Conservation (phyloP, 169 alveolate genomes). For the Plasmodium ovale region DNA sequence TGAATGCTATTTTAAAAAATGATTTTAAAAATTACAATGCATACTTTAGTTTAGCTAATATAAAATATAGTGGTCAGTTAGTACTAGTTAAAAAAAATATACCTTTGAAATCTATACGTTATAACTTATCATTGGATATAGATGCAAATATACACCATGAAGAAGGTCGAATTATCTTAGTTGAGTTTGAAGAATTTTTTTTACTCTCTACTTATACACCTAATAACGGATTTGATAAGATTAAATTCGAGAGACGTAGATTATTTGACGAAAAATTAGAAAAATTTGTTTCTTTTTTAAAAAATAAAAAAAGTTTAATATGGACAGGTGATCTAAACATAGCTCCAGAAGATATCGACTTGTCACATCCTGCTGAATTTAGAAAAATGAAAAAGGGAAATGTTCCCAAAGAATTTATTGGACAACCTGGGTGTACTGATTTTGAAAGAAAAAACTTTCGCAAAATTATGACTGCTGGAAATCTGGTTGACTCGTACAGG, state of each 20-base stretch:
- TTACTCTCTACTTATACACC: conserved; percentile 67
- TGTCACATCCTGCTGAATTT: conserved; percentile 69
- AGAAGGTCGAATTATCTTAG: conserved; percentile 54
- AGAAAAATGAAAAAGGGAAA: conserved; percentile 73
- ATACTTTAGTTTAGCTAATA: conserved; percentile 70
- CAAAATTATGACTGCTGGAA: conserved; percentile 38
- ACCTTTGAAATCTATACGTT: conserved; percentile 37
- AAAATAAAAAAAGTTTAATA: conserved; percentile 15
- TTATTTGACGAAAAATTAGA: conserved; percentile 44
- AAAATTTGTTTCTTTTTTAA: conserved; percentile 28
- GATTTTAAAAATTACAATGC: conserved; percentile 66
- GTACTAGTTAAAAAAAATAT: conserved; percentile 39
- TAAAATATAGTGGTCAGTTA: conserved; percentile 72
- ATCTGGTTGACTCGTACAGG: conserved; percentile 53
- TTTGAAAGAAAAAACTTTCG: conserved; percentile 54
- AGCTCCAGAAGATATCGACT: conserved; percentile 69
- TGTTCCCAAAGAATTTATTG: conserved; percentile 64
- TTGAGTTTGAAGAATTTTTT: conserved; percentile 23
- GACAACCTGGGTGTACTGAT: conserved; percentile 76
- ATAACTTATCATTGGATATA: conserved; percentile 22
- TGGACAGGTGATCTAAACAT: conserved; percentile 75
- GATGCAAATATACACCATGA: conserved; percentile 57
- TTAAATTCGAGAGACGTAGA: conserved; percentile 62
- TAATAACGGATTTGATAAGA: conserved; percentile 45
- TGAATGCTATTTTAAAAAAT: conserved; percentile 25